phyloP scores from a whole-genome alignment of 2,329 filamentous ascomycete species.

The Rutstroemia sydowiana region DNA sequence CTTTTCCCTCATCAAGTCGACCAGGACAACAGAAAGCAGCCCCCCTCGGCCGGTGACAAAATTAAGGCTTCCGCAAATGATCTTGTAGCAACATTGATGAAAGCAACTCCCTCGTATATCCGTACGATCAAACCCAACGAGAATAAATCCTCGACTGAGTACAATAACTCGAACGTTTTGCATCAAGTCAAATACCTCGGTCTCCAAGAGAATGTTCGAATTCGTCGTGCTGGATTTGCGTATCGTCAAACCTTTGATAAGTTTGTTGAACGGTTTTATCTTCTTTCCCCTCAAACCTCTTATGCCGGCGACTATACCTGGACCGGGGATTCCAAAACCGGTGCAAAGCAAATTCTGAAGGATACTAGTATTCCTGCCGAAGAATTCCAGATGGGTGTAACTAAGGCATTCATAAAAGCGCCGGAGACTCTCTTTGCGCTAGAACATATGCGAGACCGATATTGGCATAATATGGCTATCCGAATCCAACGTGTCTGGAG shows the following conservation, averaged over 20 bases:
- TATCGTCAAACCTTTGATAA: constrained; percentile 97
- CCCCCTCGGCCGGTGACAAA: constrained; percentile 91
- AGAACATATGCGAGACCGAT: constrained; percentile 94
- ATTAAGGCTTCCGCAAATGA: constrained; percentile 94
- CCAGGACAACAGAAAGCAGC: constrained; percentile 88
- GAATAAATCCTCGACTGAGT: constrained; percentile 92
- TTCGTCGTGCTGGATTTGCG: constrained; percentile 90
- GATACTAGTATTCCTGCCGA: constrained; percentile 93
- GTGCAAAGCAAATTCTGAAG: constrained; percentile 86
- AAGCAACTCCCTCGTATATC: constrained; percentile 94
- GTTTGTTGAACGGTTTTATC: constrained; percentile 94
- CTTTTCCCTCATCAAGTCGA: constrained; percentile 92
- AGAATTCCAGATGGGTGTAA: constrained; percentile 95
- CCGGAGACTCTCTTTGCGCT: constrained; percentile 94
- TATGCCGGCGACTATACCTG: constrained; percentile 98
- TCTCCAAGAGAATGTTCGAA: constrained; percentile 98
- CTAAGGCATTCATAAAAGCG: constrained; percentile 96
- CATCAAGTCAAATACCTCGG: constrained; percentile 99
- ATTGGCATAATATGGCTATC: constrained; percentile 99
- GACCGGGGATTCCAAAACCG: constrained; percentile 80
- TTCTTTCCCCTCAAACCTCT: constrained; percentile 87
- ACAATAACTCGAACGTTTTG: constrained; percentile 84
- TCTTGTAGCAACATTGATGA: constrained; percentile 91
- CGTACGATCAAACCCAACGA: constrained; percentile 99
- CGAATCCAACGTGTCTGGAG: constrained; percentile 96